Base-by-base conservation (phyloP, 345 rosid species). In the Corchorus olitorius region DNA sequence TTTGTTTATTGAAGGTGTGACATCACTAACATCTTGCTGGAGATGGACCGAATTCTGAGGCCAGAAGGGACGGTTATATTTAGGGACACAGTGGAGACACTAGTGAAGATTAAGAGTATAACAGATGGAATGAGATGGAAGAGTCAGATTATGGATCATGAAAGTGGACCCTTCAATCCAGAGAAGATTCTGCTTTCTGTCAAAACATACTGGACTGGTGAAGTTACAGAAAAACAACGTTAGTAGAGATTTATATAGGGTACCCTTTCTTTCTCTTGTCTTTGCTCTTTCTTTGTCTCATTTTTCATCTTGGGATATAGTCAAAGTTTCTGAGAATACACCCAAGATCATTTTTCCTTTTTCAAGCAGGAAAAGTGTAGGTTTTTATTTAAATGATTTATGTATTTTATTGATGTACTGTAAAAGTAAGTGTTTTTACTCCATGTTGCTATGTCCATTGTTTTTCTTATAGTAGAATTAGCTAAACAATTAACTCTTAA, bases 1-100 rank as follows among this genome's bases (percentile, higher is more conserved):
- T 76, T 46, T 77, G 41, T 73, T 22, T 17, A 20, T 72, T 79
- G 12, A 55, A 95, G 99, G 91, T 96, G 99, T 67, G 94, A 93
- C 84, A 81, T 91, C 9, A 83, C 88, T 17, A 37, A 83, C 88
- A 91, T 96, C 79, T 82, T 96, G 83, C 84, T 96, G 86, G 99
- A 96, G 95, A 96, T 96, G 91, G 99, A 96, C 65, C 76, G 99
- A 74, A 92, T 96, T 75, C 75, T 96, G 77, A 89, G 99, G 87
- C 99, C 98, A 3, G 97, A 96, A 87, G 99, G 99, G 85, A 87
- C 95, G 0, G 97, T 90, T 39, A 89, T 96, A 83, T 77, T 96
- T 84, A 89, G 99, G 84, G 99, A 96, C 75, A 82, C 90, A n/a
- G 95, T 92, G 52, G 99, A 96, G 80, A 78, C 81, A 8, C 87